Conservation (phyloP, 192 early-diverging fungal genomes). For the Coemansia pectinata region DNA sequence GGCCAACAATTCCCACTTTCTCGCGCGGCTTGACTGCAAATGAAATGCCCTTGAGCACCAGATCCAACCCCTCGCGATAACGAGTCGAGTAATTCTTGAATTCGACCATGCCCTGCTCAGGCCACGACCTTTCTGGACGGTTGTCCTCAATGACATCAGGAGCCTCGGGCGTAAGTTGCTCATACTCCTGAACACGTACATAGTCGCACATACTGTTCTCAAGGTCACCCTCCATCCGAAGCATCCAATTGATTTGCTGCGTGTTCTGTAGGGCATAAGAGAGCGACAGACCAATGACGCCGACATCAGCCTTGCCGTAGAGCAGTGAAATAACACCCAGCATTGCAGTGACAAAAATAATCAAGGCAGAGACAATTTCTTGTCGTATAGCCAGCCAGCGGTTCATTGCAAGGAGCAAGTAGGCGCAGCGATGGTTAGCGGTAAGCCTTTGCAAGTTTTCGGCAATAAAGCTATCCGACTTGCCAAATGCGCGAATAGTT, state of each 20-base stretch:
- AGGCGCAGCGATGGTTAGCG: constrained; percentile 77
- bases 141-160: constrained; percentile 66
- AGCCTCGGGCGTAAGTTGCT: constrained; percentile 77
- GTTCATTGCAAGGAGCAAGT: constrained; percentile 67
- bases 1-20: constrained; percentile 65
- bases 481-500: constrained; percentile 68
- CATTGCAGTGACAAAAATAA: constrained; percentile 78
- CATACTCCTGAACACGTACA: constrained; percentile 83
- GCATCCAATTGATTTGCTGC: constrained; percentile 85
- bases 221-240: constrained; percentile 86
- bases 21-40: constrained; percentile 52
- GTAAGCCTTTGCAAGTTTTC: constrained; percentile 76
- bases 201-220: constrained; percentile 74
- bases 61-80: constrained; percentile 78
- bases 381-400: constrained; percentile 75
- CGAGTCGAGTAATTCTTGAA: constrained; percentile 80
- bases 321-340: constrained; percentile 67
- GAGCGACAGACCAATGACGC: constrained; percentile 67
- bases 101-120: constrained; percentile 69
- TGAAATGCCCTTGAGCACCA: constrained; percentile 65
- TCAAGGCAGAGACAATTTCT: constrained; percentile 75
- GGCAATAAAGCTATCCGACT: constrained; percentile 62
- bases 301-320: constrained; percentile 64
- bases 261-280: constrained; percentile 75
- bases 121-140: constrained; percentile 69